Evolutionary conservation across 2,329 filamentous ascomycete species (phyloP).

Genomic region (Ophiosphaerella korrae): DNA sequence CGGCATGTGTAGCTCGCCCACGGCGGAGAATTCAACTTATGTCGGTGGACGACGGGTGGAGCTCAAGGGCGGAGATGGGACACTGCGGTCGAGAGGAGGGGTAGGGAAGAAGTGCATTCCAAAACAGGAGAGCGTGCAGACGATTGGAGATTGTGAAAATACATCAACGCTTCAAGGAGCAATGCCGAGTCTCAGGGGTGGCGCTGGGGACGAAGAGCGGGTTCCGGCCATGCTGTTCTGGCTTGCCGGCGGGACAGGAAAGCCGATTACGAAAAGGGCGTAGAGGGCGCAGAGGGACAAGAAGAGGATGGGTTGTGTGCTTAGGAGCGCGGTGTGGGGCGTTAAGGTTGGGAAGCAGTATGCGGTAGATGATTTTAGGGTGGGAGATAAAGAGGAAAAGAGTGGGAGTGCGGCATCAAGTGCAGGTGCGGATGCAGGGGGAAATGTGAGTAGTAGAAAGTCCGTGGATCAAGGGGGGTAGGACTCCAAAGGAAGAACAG

Average conservation of each 20-base stretch:
- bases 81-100: conserved; percentile 16
- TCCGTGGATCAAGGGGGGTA: too few relatives aligned
- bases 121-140: too few relatives aligned
- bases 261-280: conserved; percentile 11
- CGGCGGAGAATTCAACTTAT: neutral
- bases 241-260: conserved; percentile 30
- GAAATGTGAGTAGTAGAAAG: neutral
- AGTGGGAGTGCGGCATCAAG: neutral
- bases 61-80: conserved; percentile 4
- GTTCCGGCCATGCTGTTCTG: conserved; percentile 27
- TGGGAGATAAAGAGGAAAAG: neutral
- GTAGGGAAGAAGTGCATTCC: neutral
- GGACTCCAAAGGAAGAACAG: too few relatives aligned
- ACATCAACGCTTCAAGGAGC: too few relatives aligned
- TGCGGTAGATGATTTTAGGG: neutral
- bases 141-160: too few relatives aligned
- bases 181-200: conserved; percentile 18
- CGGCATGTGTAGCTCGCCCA: neutral
- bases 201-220: conserved; percentile 12
- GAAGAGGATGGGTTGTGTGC: conserved; percentile 29
- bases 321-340: conserved; percentile 33
- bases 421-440: neutral
- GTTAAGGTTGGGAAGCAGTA: conserved; percentile 14
- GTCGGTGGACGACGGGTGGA: conserved; percentile 7
- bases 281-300: conserved; percentile 31